phyloP scores from a whole-genome alignment of 208 protist genomes.

The Tetramitus jugosus region DNA sequence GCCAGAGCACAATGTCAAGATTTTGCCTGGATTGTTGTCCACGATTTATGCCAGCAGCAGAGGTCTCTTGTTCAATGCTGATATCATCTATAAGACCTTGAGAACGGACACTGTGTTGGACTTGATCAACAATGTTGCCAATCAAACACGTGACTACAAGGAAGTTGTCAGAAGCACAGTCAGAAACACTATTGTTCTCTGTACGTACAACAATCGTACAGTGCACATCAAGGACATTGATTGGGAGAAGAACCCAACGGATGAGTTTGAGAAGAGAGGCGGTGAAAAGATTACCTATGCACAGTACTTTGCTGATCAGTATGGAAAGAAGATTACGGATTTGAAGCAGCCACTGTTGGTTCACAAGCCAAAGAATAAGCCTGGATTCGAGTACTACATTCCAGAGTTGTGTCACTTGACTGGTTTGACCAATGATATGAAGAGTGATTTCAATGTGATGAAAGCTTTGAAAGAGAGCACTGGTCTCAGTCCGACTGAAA shows the following conservation, averaged over 20 bases:
- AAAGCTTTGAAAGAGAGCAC: background rate
- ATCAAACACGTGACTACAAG: background rate
- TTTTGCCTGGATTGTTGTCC: background rate
- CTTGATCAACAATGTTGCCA: background rate
- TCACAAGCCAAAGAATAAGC: background rate
- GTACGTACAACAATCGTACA: background rate
- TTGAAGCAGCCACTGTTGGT: background rate
- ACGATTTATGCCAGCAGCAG: background rate
- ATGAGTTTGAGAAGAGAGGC: background rate
- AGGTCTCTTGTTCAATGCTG: background rate
- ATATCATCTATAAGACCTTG: background rate
- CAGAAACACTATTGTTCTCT: background rate
- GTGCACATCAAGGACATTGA: background rate
- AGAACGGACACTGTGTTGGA: background rate
- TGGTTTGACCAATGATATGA: slow-evolving; percentile 6
- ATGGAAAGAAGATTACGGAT: background rate
- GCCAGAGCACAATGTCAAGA: background rate
- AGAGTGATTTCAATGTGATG: background rate
- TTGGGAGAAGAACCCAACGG: background rate
- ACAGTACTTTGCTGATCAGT: background rate
- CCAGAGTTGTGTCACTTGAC: slow-evolving; percentile 1
- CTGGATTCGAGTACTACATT: background rate
- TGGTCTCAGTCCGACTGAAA: background rate
- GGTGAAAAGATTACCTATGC: background rate
- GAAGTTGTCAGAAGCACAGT: background rate